Conservation (phyloP, 495 filamentous ascomycete genomes). For the Rostrohypoxylon terebratum region DNA sequence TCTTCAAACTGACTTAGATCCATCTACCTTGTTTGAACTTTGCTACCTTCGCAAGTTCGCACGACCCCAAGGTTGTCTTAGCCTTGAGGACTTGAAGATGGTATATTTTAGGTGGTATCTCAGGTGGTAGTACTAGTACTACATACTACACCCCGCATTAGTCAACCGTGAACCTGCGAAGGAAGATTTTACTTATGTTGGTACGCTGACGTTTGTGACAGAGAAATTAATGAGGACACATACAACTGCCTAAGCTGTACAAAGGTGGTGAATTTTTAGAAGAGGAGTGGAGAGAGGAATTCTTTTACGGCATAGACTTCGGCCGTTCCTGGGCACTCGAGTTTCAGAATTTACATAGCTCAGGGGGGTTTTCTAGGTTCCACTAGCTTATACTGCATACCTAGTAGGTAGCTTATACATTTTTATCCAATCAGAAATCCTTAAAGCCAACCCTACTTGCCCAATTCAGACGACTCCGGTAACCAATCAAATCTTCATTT, state of each 20-base stretch:
- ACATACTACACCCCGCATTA: conserved; percentile 16
- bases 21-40: conserved; percentile 13
- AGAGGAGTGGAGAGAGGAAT: conserved; percentile 11
- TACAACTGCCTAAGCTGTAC: conserved; percentile 29
- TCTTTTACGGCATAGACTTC: conserved; percentile 19
- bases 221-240: conserved; percentile 22
- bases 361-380: conserved; percentile 17
- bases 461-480: conserved; percentile 28
- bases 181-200: conserved; percentile 11
- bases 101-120: too few species aligned
- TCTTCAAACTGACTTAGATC: conserved; percentile 31
- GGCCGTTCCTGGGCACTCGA: conserved; percentile 13
- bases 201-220: conserved; percentile 26
- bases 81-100: too few species aligned
- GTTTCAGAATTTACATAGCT: conserved; percentile 36
- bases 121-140: too few species aligned
- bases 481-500: conserved; percentile 23
- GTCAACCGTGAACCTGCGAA: neutral
- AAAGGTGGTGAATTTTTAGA: conserved; percentile 5
- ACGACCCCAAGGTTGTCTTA: too few species aligned
- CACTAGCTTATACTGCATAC: conserved; percentile 9
- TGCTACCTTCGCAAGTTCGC: neutral
- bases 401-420: conserved; percentile 8
- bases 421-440: conserved; percentile 26
- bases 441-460: conserved; percentile 25